phyloP scores from a whole-genome alignment of 805 yeast species.

The Candida quercuum region DNA sequence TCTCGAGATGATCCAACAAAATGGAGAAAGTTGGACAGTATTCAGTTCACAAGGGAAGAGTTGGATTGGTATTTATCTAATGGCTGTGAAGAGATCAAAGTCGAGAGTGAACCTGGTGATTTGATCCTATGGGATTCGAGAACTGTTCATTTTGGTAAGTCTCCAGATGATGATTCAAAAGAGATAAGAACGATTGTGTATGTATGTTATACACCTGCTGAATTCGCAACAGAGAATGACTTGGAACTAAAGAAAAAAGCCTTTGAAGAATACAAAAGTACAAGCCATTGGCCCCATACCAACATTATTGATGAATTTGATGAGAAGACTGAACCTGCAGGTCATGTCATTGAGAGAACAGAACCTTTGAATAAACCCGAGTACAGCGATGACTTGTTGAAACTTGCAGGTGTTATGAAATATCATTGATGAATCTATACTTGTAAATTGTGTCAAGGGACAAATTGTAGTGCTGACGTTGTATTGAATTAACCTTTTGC shows the following conservation, averaged over 20 bases:
- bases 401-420: neutral
- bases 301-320: slow-evolving; percentile 10
- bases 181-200: slow-evolving; percentile 19
- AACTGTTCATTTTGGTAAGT: slow-evolving; percentile 24
- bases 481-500: no score
- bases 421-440: no score
- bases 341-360: neutral
- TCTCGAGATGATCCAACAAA: slow-evolving; percentile 4
- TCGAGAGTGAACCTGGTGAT: slow-evolving; percentile 29
- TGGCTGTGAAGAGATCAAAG: slow-evolving; percentile 25
- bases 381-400: neutral
- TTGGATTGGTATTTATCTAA: slow-evolving; percentile 22
- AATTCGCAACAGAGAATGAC: slow-evolving; percentile 23
- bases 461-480: no score
- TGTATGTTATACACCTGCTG: slow-evolving; percentile 23
- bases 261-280: slow-evolving; percentile 17
- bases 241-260: slow-evolving; percentile 12
- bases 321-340: neutral
- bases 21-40: slow-evolving; percentile 18
- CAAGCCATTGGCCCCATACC: slow-evolving; percentile 26
- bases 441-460: no score
- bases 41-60: slow-evolving; percentile 9
- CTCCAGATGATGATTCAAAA: slow-evolving; percentile 16
- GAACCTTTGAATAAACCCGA: neutral
- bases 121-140: slow-evolving; percentile 31